These are phyloP conservation scores for Ehretia macrophylla DNA, from an alignment of 257 asterid genomes.

Conservation along the genomic window DNA sequence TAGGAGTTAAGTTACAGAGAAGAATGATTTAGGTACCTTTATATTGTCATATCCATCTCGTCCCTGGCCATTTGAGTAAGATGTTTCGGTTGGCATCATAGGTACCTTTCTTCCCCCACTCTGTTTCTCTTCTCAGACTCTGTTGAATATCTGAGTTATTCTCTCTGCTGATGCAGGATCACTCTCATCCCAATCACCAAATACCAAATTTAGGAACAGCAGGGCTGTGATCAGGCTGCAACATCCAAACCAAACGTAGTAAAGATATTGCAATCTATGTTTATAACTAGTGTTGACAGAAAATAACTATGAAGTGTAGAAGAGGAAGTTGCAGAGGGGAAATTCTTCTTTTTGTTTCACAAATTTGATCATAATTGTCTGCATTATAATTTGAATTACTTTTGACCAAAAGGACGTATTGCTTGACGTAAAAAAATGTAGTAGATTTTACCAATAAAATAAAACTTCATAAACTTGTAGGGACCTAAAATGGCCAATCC, in stretches of 20 bases:
- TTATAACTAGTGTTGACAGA: too few relatives aligned
- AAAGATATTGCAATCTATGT: too few relatives aligned
- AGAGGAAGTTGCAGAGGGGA: background rate
- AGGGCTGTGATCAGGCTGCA: slow-evolving; percentile 74
- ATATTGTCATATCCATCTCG: slow-evolving; percentile 36
- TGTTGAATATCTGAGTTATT: slow-evolving; percentile 54
- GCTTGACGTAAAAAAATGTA: too few relatives aligned
- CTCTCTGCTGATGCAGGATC: slow-evolving; percentile 85
- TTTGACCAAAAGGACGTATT: too few relatives aligned
- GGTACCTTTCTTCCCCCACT: slow-evolving; percentile 72
- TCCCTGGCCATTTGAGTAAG: slow-evolving; percentile 49
- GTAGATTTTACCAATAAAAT: too few relatives aligned
- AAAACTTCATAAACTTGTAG: too few relatives aligned
- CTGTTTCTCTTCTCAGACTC: slow-evolving; percentile 63
- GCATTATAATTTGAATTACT: too few relatives aligned
- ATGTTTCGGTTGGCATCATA: slow-evolving; percentile 42
- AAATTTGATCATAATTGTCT: too few relatives aligned
- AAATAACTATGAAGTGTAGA: too few relatives aligned
- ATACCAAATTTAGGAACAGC: slow-evolving; percentile 78
- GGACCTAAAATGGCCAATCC: too few relatives aligned
- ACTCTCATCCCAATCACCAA: slow-evolving; percentile 87
- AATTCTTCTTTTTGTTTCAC: too few relatives aligned
- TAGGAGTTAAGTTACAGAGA: too few relatives aligned
- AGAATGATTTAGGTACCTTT: slow-evolving; percentile 41
- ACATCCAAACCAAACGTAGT: background rate